These are phyloP conservation scores for Zygosaccharomyces bailii DNA, from an alignment of 805 yeast species.

Conservation along the genomic window DNA sequence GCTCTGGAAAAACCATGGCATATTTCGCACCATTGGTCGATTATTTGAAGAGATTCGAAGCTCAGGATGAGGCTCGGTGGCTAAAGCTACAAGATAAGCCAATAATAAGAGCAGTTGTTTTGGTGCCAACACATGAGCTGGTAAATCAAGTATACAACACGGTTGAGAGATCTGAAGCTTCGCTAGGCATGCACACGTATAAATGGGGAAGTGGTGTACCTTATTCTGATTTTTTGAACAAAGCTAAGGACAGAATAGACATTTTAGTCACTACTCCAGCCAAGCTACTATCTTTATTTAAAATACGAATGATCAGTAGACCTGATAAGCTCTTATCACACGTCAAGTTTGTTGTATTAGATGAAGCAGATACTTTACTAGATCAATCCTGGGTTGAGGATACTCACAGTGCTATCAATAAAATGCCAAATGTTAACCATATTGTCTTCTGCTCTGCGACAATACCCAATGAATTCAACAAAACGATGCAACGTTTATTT, in stretches of 20 bases:
- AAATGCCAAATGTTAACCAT: slow-evolving; percentile 54
- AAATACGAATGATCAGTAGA: slow-evolving; percentile 36
- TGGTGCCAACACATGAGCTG: slow-evolving; percentile 87
- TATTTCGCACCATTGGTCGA: slow-evolving; percentile 75
- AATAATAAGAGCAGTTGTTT: slow-evolving; percentile 63
- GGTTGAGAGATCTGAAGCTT: slow-evolving; percentile 32
- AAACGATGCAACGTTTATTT: slow-evolving; percentile 54
- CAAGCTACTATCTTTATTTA: slow-evolving; percentile 46
- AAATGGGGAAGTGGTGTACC: slow-evolving; percentile 64
- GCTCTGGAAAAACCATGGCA: slow-evolving; percentile 95
- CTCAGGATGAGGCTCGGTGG: slow-evolving; percentile 38
- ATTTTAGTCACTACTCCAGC: slow-evolving; percentile 84
- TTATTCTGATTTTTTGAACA: slow-evolving; percentile 49
- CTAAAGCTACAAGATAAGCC: slow-evolving; percentile 36
- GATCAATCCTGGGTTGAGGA: slow-evolving; percentile 72
- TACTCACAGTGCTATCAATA: slow-evolving; percentile 53
- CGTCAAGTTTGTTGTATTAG: slow-evolving; percentile 67
- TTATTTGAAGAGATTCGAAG: slow-evolving; percentile 57
- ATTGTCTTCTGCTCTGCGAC: slow-evolving; percentile 86
- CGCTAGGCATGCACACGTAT: slow-evolving; percentile 43
- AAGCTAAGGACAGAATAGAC: slow-evolving; percentile 58
- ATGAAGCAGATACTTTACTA: slow-evolving; percentile 92
- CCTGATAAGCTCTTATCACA: slow-evolving; percentile 41
- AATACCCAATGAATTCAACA: slow-evolving; percentile 72
- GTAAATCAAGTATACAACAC: slow-evolving; percentile 69